Evolutionary conservation across 345 rosid species (phyloP).

Genomic region (Sisymbrium irio): DNA sequence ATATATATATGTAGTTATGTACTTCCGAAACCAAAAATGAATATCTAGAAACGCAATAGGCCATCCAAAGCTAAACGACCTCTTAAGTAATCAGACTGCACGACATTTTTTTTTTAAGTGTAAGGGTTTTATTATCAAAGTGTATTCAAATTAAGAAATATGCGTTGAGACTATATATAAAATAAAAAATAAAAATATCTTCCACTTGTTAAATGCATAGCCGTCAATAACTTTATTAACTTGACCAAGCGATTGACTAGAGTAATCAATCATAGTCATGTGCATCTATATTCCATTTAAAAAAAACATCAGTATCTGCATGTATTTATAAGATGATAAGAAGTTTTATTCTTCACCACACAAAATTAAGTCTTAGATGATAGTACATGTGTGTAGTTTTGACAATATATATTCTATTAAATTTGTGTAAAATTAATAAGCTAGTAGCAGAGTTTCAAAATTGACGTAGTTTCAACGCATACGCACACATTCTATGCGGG

Average conservation of each 20-base stretch:
- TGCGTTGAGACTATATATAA: neutral
- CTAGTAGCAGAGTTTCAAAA: neutral
- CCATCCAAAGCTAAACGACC: neutral
- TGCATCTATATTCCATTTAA: conserved; percentile 19
- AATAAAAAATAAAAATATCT: neutral
- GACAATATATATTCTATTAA: too few relatives aligned
- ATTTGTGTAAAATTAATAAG: neutral
- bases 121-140: neutral
- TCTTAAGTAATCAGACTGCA: too few relatives aligned
- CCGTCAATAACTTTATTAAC: neutral
- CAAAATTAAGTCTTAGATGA: neutral
- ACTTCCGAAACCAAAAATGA: neutral
- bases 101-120: too few relatives aligned
- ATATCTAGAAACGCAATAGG: neutral
- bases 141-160: neutral
- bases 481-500: neutral
- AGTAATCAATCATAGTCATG: conserved; percentile 11
- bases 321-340: neutral
- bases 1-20: neutral
- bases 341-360: neutral
- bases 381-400: too few relatives aligned
- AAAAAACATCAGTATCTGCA: neutral
- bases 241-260: conserved; percentile 2
- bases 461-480: neutral
- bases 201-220: neutral